Conservation (phyloP, 2,329 filamentous ascomycete species). For the Tympanopsis confertula region DNA sequence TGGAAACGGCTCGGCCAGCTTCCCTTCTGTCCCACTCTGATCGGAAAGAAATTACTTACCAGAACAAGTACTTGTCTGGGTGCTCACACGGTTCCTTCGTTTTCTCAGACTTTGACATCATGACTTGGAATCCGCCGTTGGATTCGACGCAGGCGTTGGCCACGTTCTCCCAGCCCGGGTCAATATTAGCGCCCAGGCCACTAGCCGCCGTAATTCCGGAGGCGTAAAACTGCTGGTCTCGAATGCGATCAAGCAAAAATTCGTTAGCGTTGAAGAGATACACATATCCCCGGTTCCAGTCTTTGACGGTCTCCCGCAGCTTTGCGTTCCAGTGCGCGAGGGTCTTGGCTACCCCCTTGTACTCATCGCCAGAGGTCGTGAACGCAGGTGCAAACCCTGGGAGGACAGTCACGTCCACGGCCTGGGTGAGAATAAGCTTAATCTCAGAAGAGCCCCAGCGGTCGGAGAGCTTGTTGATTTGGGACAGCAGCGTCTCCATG, state of each 20-base stretch:
- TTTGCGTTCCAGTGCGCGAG: background rate
- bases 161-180: background rate
- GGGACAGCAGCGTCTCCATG: background rate
- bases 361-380: background rate
- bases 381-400: background rate
- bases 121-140: background rate
- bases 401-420: background rate
- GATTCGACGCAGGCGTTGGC: background rate
- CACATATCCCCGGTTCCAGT: background rate
- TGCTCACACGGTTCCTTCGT: background rate
- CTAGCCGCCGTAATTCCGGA: background rate
- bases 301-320: background rate
- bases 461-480: background rate
- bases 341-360: background rate
- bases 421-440: background rate
- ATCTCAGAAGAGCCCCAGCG: background rate
- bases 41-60: no score
- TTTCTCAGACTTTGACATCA: background rate
- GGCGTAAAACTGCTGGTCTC: background rate
- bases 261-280: background rate
- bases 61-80: background rate
- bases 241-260: background rate
- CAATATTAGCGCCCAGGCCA: background rate
- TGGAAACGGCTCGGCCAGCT: no score
- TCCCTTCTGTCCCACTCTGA: no score